phyloP scores from a whole-genome alignment of 2,329 filamentous ascomycete species.

The Huntiella savannae region DNA sequence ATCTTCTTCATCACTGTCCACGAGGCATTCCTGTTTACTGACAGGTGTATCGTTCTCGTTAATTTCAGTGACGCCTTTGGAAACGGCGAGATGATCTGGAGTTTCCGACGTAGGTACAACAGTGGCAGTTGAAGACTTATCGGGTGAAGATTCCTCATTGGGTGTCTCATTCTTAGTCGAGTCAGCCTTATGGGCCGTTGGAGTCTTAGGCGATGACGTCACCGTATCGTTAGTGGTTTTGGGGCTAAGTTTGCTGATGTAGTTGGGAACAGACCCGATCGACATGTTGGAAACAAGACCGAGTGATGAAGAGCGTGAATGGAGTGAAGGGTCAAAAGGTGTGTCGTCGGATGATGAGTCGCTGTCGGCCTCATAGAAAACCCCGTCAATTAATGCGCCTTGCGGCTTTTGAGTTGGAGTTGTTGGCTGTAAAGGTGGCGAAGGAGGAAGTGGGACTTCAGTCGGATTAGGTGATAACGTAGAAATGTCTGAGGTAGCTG shows the following conservation, averaged over 20 bases:
- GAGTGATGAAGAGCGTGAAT: constrained; percentile 3
- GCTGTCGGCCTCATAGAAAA: constrained; percentile 3
- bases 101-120: too few relatives aligned
- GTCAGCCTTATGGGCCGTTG: too few relatives aligned
- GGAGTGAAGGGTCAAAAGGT: background rate
- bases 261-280: background rate
- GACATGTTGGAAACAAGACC: background rate
- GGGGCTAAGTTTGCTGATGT: too few relatives aligned
- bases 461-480: background rate
- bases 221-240: too few relatives aligned
- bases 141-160: too few relatives aligned
- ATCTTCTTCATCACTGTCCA: too few relatives aligned
- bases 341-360: constrained; percentile 1
- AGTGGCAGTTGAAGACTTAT: too few relatives aligned
- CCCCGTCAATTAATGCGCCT: background rate
- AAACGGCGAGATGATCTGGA: background rate
- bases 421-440: background rate
- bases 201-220: too few relatives aligned
- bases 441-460: background rate
- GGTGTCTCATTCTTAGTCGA: too few relatives aligned
- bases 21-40: too few relatives aligned
- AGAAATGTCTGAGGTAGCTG: background rate
- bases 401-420: background rate
- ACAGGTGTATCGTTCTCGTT: too few relatives aligned
- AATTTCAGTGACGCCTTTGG: background rate